Base-by-base conservation (phyloP, 768 basidiomycete genomes). In the Serendipita indica region DNA sequence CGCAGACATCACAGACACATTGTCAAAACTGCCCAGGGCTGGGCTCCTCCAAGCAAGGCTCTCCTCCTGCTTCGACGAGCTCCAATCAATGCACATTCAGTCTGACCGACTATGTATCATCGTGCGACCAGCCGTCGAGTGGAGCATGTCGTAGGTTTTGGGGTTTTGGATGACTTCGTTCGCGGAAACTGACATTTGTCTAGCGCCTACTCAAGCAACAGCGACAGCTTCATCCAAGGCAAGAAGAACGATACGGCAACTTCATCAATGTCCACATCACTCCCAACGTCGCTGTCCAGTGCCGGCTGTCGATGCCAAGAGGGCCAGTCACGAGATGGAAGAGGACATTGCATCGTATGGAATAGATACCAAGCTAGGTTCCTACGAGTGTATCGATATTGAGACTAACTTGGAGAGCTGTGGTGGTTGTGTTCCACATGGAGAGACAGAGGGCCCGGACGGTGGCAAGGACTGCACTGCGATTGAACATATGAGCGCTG, bases 381-480 rank as follows among this genome's bases (percentile, higher is more conserved):
- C 49, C 20, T 54, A 54, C 30, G 49, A 54, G n/a, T 54, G 49
- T n/a, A 27, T 54, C 22, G 22, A 54, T n/a, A 28, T 54, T 28
- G 16, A 32, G n/a, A 27, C 20, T 10, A 54, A 54, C 22, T 28
- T 54, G 3, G 49, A 54, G 49, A 54, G 49, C 22, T 54, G 49
- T 27, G 49, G 49, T 27, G 49, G 49, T 16, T 54, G 49, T 27
- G 30, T 54, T 16, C 30, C 49, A 16, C 10, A 37, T 10, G 35
- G 35, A 37, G 35, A 37, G 35, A 37, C n/a, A 10, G 35, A 10
- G 10, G 35, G 63, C 39, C 59, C 58, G 16, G 69, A 65, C n/a
- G 67, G 67, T 5, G 75, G 75, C 1, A 63, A 72, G 37, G 75
- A 76, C 64, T 77, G 76, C 65, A 74, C 72, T 54, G 65, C 67